Conservation (phyloP, 495 filamentous ascomycete species). For the Aspergillus kassunensis region DNA sequence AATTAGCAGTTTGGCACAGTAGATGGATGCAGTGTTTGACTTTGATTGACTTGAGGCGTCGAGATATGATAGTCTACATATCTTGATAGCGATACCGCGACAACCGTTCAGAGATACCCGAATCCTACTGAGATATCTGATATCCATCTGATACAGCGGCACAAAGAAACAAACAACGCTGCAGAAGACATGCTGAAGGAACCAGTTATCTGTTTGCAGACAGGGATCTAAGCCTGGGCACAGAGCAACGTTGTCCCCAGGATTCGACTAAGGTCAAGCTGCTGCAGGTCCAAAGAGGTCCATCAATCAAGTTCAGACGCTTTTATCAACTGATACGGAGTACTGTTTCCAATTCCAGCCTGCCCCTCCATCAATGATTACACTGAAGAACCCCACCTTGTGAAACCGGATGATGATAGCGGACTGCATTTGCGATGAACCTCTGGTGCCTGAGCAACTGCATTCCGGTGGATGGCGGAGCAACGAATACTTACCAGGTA, state of each 20-base stretch:
- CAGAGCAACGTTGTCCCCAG: conserved; percentile 11
- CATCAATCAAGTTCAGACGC: conserved; percentile 10
- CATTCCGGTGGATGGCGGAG: neutral
- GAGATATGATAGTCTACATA: too few relatives aligned
- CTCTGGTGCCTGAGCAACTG: neutral
- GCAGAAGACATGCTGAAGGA: neutral
- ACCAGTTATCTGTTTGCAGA: neutral
- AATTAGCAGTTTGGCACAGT: neutral
- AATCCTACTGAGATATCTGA: neutral
- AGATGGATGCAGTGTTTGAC: neutral
- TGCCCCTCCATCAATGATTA: too few relatives aligned
- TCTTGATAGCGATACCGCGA: too few relatives aligned
- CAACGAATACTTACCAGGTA: neutral
- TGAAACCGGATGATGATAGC: neutral
- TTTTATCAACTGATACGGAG: neutral
- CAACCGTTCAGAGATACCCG: neutral
- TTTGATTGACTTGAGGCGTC: neutral
- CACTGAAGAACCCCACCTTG: conserved; percentile 2
- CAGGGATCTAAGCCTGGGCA: conserved; percentile 8
- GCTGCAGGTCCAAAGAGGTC: conserved; percentile 27
- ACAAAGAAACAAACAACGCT: neutral
- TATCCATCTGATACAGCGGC: conserved; percentile 1
- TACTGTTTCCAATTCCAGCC: neutral
- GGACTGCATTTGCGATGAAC: neutral
- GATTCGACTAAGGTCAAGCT: conserved; percentile 19